Base-by-base conservation (phyloP, 768 basidiomycete genomes). In the Lepiota brunneoincarnata region DNA sequence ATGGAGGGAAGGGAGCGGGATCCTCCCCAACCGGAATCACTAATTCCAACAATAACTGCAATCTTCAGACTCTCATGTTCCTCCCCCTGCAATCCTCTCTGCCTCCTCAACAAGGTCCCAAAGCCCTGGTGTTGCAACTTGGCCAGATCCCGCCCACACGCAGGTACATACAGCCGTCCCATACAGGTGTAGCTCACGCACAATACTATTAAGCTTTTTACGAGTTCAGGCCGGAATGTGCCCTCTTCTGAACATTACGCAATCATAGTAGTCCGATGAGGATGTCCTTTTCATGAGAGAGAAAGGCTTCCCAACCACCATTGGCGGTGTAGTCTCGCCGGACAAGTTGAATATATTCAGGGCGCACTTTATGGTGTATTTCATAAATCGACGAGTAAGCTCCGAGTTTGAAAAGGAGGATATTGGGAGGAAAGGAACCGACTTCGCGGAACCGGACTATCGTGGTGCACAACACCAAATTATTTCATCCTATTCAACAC, bases 121-220 rank as follows among this genome's bases (percentile, higher is more conserved):
- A 98, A 98, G 6, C 97, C 97, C 77, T 93, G 91, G 71, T 97
- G 94, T 66, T 97, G 94, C 77, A 98, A 98, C 71, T 96, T 97
- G 34, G 94, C 97, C 17, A 97, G 97, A 72, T 99, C 95, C 46
- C 97, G 80, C 50, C 92, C 93, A 67, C 98, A 96, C 34, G 98
- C 93, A 4, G 94, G 93, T 34, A 98, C n/a, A n/a, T n/a, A n/a
- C 93, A 15, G 97, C 96, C 10, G 96, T 98, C 18, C 97, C 97
- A 66, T 99, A 98, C 18, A 99, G 95, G 73, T 95, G 95, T 63
- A 98, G 72, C 69, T 99, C 97, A 56, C 97, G 75, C 24, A 98
- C 96, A 67, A 99, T 92, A 67, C 91, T 93, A 62, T 87, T 87
- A 6, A 89, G 61, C 88, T 87, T 21, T 82, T 2, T 79, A 93